phyloP scores from a whole-genome alignment of 2,329 filamentous ascomycete genomes.

The Aspergillus awamori region DNA sequence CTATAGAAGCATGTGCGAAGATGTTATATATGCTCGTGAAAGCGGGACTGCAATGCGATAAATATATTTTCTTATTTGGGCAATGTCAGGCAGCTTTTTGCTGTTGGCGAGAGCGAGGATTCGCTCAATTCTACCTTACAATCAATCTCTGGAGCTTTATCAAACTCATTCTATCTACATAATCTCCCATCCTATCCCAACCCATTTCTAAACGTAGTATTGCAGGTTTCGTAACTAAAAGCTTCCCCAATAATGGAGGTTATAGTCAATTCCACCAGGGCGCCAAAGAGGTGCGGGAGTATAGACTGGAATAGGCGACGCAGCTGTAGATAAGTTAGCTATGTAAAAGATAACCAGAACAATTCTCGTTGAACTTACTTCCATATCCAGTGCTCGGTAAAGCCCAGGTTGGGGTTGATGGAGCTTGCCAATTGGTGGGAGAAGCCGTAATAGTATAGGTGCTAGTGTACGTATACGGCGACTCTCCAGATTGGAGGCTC shows the following conservation, averaged over 20 bases:
- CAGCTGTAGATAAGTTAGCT: conserved; percentile 13
- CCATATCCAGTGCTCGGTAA: conserved; percentile 37
- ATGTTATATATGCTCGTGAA: too few relatives aligned
- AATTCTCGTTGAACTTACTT: conserved; percentile 17
- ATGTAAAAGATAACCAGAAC: neutral
- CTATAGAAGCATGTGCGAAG: too few relatives aligned
- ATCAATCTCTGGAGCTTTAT: too few relatives aligned
- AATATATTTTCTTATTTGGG: too few relatives aligned
- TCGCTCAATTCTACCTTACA: too few relatives aligned
- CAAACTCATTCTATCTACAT: too few relatives aligned
- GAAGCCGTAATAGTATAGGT: conserved; percentile 34
- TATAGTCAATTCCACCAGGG: conserved; percentile 32
- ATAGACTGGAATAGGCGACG: conserved; percentile 35
- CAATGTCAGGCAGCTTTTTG: too few relatives aligned
- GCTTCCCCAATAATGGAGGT: conserved; percentile 36
- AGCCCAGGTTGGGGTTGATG: conserved; percentile 36
- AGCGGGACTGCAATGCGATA: too few relatives aligned
- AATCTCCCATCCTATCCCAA: too few relatives aligned
- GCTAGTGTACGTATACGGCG: conserved; percentile 29
- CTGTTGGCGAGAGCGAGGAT: too few relatives aligned
- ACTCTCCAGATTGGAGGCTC: neutral
- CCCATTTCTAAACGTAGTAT: too few relatives aligned
- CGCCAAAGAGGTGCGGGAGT: conserved; percentile 38
- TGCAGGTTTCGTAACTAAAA: conserved; percentile 16
- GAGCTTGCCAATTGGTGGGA: conserved; percentile 32